Base-by-base conservation (phyloP, 345 rosid species). In the Jatropha curcas region DNA sequence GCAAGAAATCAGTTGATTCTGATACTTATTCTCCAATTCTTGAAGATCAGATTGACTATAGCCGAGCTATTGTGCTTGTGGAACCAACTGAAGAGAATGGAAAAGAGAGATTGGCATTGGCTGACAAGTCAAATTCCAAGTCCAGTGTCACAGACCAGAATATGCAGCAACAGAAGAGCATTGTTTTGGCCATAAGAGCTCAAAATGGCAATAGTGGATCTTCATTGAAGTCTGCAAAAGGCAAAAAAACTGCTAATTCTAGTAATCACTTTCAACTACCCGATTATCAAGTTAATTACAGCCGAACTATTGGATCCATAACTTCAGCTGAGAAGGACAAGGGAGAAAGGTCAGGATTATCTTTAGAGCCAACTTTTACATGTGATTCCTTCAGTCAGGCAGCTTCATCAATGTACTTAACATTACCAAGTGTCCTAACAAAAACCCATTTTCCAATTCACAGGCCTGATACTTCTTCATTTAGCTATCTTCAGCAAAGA, bases 131-230 rank as follows among this genome's bases (percentile, higher is more conserved):
- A 0, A 72, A 72, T 39, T 37, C 67, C 45, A 74, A 70, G 33
- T 27, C 79, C 28, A 59, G 75, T 31, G 48, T 63, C 65, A 57
- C 76, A 11, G 31, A 72, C 8, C 74, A 60, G 75, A 60, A 53
- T 50, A 68, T 53, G 65, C 73, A 73, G 76, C 76, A 74, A 43
- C 83, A 60, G 22, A 82, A 82, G 65, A 76, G 75, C 59, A 80
- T 84, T 72, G 85, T 86, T 7, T 62, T 84, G 71, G 85, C 79
- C 75, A 73, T 81, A 63, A 76, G 63, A 71, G 86, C 86, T 72
- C 82, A 73, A 67, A 78, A 65, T 45, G 16, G 72, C 72, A 77
- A 71, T 10, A 58, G 20, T 71, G 77, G 71, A 58, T 67, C 73
- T 53, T 24, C 58, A 31, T 52, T 31, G 69, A 80, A 55, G 59